Evolutionary conservation across 805 yeast genomes (phyloP).

Genomic region (Lipomyces sp.): DNA sequence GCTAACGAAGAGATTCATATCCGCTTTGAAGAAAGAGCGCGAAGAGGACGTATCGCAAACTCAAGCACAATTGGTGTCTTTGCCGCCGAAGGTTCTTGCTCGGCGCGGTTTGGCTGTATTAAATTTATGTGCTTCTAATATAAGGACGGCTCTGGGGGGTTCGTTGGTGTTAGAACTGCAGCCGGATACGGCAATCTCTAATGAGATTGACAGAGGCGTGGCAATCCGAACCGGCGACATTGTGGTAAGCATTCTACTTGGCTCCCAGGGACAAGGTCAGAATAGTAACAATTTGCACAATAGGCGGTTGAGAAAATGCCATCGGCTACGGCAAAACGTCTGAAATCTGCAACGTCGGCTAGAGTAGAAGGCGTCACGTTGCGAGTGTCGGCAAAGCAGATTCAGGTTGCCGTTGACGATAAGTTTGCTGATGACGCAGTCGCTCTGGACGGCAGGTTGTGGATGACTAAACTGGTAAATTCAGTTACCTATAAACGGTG

Average conservation of each 20-base stretch:
- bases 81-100: conserved; percentile 70
- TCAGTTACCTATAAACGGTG: conserved; percentile 48
- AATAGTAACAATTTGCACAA: neutral
- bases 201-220: conserved; percentile 43
- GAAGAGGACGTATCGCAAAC: conserved; percentile 59
- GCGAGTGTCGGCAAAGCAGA: conserved; percentile 53
- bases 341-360: conserved; percentile 7
- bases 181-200: conserved; percentile 55
- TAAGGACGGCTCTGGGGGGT: conserved; percentile 82
- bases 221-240: conserved; percentile 36
- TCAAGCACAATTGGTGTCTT: conserved; percentile 50
- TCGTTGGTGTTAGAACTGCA: conserved; percentile 66
- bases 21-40: conserved; percentile 50
- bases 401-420: conserved; percentile 68
- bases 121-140: conserved; percentile 63
- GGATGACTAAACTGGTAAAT: conserved; percentile 66
- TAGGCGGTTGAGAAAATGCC: conserved; percentile 24
- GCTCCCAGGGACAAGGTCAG: neutral
- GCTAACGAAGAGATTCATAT: conserved; percentile 27
- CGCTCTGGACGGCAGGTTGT: conserved; percentile 55
- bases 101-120: conserved; percentile 74
- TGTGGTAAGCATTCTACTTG: conserved; percentile 24
- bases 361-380: conserved; percentile 69
- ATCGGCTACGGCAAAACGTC: conserved; percentile 30
- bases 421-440: conserved; percentile 58